Base-by-base conservation (phyloP, 2,329 filamentous ascomycete species). In the Xylogone sp. region DNA sequence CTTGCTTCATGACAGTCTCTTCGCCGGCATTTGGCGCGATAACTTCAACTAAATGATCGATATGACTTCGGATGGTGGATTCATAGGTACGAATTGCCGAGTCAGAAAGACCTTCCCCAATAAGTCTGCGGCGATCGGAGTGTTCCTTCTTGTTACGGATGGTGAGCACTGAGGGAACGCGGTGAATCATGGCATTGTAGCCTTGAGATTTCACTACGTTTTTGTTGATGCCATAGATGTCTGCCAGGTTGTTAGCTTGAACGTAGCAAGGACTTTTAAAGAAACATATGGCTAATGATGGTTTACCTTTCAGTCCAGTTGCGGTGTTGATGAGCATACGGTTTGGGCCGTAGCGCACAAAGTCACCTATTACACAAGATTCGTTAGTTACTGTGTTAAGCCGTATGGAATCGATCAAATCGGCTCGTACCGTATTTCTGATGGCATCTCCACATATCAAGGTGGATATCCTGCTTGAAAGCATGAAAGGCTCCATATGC, bases 151-250 rank as follows among this genome's bases (percentile, higher is more conserved):
- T 86, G 65, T 88, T 83, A 47, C 84, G 82, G 2, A 77, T 77
- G 68, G 87, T 88, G 71, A 88, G 84, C 3, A 85, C 86, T 70
- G 88, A 88, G 9, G 22, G 31, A 16, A n/a, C n/a, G 7, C 49
- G 50, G 21, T 56, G 56, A 1, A 50, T 21, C 56, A 39, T 39
- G 34, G 34, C 5, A 6, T 82, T 79, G 3, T 88, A 88, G 69
- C 87, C 87, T 58, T 83, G 77, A 49, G 83, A 76, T 69, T 88
- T 88, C 67, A 75, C 72, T 39, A 84, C 78, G 54, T 83, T 83
- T 66, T 78, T 69, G 39, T 73, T 72, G 72, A 82, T 81, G 57
- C 81, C 81, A 68, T 85, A 83, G 55, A 86, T 83, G 34, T 83
- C 78, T 65, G 79, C 79, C 12, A 16, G 7, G 9, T 29, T 48